Evolutionary conservation across 495 filamentous ascomycete genomes (phyloP).

Genomic region (Halenospora varia): DNA sequence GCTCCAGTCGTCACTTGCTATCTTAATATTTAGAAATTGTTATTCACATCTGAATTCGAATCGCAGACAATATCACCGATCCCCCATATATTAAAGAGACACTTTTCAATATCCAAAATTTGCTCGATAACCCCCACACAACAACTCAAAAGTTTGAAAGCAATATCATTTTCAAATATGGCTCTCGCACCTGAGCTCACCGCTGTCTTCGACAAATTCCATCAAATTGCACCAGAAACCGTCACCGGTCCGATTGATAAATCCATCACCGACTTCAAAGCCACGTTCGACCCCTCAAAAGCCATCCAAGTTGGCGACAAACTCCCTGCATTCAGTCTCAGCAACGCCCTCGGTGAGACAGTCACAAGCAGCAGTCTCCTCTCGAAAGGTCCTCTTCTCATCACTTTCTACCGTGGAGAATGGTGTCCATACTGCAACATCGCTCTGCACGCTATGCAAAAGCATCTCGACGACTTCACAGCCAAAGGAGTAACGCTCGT

Average conservation of each 20-base stretch:
- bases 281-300: slow-evolving; percentile 21
- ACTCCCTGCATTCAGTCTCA: slow-evolving; percentile 29
- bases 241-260: slow-evolving; percentile 30
- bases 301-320: slow-evolving; percentile 31
- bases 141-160: too few relatives aligned
- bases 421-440: slow-evolving; percentile 44
- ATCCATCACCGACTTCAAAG: slow-evolving; percentile 10
- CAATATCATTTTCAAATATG: slow-evolving; percentile 15
- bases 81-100: too few relatives aligned
- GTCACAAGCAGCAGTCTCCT: slow-evolving; percentile 30
- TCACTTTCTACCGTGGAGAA: slow-evolving; percentile 40
- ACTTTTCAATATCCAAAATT: too few relatives aligned
- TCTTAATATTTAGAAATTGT: too few relatives aligned
- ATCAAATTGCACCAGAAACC: slow-evolving; percentile 19
- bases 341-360: slow-evolving; percentile 26
- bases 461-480: slow-evolving; percentile 27
- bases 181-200: slow-evolving; percentile 5
- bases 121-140: too few relatives aligned
- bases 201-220: slow-evolving; percentile 4
- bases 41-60: too few relatives aligned
- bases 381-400: slow-evolving; percentile 31
- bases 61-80: too few relatives aligned
- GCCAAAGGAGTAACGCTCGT: slow-evolving; percentile 35
- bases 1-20: too few relatives aligned
- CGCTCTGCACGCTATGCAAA: slow-evolving; percentile 27